Evolutionary conservation across 306 rosid species (phyloP), one percentile per base, ranked within the genome.

Genomic region (Abrus pulchellus): DNA sequence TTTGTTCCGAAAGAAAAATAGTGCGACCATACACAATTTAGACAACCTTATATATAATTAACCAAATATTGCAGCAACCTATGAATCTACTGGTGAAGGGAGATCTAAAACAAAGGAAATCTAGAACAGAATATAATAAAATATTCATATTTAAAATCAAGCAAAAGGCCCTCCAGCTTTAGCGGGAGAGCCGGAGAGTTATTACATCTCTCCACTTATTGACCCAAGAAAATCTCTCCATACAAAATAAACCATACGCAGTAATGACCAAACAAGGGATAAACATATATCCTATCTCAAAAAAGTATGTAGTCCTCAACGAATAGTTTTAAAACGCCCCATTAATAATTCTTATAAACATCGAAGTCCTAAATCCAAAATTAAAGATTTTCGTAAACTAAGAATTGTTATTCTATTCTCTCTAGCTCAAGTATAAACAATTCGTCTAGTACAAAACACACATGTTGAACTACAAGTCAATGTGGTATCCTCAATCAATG

Each of bases 401-500:
- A 61, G 66, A 54, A 72, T 20, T 20, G 20, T 20, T 44, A 20
- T 71, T 14, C 62, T 71, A 34, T 50, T 52, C 12, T 32, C 55
- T 48, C 29, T 34, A n/a, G 59, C 59, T 30, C 27, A 1, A 5
- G 72, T 10, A 70, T 28, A 52, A 80, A 41, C 9, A 33, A 50
- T 20, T 47, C 8, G 71, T 27, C 11, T 14, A 45, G 14, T 7
- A 70, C 20, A 59, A 47, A 20, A 27, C 3, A 47, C 53, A 40
- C 34, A 76, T 27, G 68, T 5, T 53, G n/a, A 55, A 11, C 54
- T 78, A 50, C 82, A 44, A 34, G 34, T 11, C 45, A 48, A 60
- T 69, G 60, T 40, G 60, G 77, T 29, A 44, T 33, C 32, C 74
- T 55, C 80, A 45, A 8, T 30, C 20, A 13, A 20, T 13, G 41